Conservation (phyloP, 1,139 yeast species). For the Nakaseomyces sp. region DNA sequence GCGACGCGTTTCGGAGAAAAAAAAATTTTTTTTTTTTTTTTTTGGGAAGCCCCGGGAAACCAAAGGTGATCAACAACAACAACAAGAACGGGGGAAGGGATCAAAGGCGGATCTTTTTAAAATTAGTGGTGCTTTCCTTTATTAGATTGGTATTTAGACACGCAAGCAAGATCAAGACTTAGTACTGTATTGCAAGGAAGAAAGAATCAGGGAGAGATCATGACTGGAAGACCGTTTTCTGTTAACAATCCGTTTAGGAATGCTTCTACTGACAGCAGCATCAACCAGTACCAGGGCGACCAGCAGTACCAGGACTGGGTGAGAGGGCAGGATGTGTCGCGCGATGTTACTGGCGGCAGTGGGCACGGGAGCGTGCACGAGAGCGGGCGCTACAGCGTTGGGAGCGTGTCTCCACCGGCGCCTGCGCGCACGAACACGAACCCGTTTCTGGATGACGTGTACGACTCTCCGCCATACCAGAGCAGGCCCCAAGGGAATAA, state of each 20-base stretch:
- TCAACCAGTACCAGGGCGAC: constrained; percentile 19
- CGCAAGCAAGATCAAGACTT: no score
- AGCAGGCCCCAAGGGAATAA: no score
- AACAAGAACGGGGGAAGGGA: no score
- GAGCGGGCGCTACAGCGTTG: not conserved
- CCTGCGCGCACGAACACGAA: constrained; percentile 13
- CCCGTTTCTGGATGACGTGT: constrained; percentile 24
- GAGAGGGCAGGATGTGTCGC: not conserved
- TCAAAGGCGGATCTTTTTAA: no score
- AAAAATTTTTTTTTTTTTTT: no score
- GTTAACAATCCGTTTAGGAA: constrained; percentile 53
- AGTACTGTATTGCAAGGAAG: no score
- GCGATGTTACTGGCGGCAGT: constrained; percentile 1
- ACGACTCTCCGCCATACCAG: not conserved
- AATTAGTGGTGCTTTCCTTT: no score
- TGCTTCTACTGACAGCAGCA: constrained; percentile 24
- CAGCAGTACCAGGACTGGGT: constrained; percentile 6
- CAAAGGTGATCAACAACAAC: no score
- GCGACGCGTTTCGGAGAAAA: no score
- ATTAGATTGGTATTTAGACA: no score
- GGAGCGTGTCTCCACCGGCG: constrained; percentile 5
- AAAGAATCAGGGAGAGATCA: not conserved
- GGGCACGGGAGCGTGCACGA: not conserved
- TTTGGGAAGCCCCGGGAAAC: no score
- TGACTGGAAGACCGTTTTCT: constrained; percentile 39